Percentiles rank a stretch among this genome's conserved stretches.
Evolutionary conservation across 2,329 filamentous ascomycete species (phyloP).

Genomic region (Pseudocercospora fuligena): DNA sequence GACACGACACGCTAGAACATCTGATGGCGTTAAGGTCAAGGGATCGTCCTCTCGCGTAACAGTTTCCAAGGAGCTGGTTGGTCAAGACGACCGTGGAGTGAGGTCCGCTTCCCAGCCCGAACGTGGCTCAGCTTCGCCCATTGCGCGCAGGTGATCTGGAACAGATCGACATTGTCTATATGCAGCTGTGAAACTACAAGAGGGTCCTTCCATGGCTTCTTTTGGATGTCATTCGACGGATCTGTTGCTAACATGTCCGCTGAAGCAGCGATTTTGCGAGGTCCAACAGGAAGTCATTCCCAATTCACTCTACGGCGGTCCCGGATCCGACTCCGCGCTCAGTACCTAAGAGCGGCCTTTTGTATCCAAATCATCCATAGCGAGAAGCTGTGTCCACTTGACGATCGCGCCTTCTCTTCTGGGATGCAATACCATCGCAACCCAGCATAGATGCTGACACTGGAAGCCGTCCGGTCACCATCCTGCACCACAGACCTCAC

Average conservation of each 20-base stretch:
- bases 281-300: not conserved
- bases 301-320: not conserved
- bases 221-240: constrained; percentile 4
- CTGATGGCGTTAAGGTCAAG: not conserved
- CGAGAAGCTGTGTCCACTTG: not conserved
- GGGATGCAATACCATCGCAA: not conserved
- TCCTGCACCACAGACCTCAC: not conserved
- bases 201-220: not conserved
- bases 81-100: constrained; percentile 10
- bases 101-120: constrained; percentile 10
- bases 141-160: constrained; percentile 3
- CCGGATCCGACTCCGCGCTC: constrained; percentile 2
- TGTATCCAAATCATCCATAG: not conserved
- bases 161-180: constrained; percentile 4
- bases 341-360: not conserved
- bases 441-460: not conserved
- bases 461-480: not conserved
- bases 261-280: not conserved
- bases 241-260: not conserved
- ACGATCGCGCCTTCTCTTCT: not conserved
- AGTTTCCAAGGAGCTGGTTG: constrained; percentile 3
- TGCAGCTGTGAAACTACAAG: constrained; percentile 7
- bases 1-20: not conserved
- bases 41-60: constrained; percentile 7
- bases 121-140: not conserved